These are phyloP conservation scores for Paraphysoderma sedebokerense DNA, from an alignment of 371 early-diverging fungal genomes.

Conservation along the genomic window DNA sequence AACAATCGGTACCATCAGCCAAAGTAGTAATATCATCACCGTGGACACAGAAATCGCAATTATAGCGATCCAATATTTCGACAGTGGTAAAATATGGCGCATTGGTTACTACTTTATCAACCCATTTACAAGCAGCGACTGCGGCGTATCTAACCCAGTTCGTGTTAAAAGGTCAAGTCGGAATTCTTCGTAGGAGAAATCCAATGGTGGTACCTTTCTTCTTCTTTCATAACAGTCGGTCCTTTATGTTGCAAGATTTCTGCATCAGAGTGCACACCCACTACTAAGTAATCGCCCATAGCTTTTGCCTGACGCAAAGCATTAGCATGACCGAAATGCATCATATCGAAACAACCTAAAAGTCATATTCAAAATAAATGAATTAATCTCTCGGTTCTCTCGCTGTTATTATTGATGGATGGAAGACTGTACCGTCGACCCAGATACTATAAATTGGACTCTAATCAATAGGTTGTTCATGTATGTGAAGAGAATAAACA, in stretches of 20 bases:
- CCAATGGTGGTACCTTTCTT: conserved; percentile 91
- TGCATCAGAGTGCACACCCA: conserved; percentile 88
- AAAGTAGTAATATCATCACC: conserved; percentile 90
- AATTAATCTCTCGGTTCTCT: too few relatives aligned
- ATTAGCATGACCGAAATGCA: conserved; percentile 93
- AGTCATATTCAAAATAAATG: too few relatives aligned
- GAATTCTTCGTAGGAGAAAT: too few relatives aligned
- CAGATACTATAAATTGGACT: too few relatives aligned
- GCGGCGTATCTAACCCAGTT: too few relatives aligned
- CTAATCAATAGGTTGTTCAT: too few relatives aligned
- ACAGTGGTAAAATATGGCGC: conserved; percentile 86
- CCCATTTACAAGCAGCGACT: conserved; percentile 93
- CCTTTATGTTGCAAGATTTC: conserved; percentile 87
- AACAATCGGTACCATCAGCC: conserved; percentile 91
- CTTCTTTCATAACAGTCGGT: conserved; percentile 86
- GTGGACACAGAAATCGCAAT: conserved; percentile 85
- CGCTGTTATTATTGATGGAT: too few relatives aligned
- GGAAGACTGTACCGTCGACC: too few relatives aligned
- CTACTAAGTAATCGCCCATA: conserved; percentile 84
- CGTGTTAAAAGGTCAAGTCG: too few relatives aligned
- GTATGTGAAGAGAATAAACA: too few relatives aligned
- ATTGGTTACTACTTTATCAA: conserved; percentile 74
- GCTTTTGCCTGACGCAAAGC: conserved; percentile 87
- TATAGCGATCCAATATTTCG: conserved; percentile 59
- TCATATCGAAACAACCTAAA: conserved; percentile 92